Base-by-base conservation (phyloP, 345 rosid genomes). In the Jatropha curcas region DNA sequence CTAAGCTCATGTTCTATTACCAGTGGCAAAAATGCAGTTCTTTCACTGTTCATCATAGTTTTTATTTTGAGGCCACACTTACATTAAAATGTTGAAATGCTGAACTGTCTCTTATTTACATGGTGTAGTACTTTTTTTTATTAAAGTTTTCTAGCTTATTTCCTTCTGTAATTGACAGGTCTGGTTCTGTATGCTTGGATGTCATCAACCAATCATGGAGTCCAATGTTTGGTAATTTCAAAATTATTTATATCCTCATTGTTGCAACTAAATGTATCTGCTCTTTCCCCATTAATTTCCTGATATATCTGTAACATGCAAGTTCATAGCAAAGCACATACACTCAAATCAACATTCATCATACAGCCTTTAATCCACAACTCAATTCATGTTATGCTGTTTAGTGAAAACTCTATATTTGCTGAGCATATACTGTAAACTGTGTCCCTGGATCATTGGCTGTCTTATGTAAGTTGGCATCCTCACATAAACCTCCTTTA, bases 131-230 rank as follows among this genome's bases (percentile, higher is more conserved):
- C 33, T 63, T 16, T 28, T 65, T n/a, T 25, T 34, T 57, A 20
- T 35, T 48, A 31, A 16, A 58, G 16, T n/a, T 28, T 35, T 14
- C 20, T 68, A 28, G 53, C 50, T 24, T 35, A 20, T 50, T 68
- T 61, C 27, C 46, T 58, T 60, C 10, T 13, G 51, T 59, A 41
- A 73, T 57, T 78, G 61, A 53, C 71, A 82, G 82, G 75, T 82
- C 85, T 28, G 85, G 85, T 65, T 82, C 80, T 65, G 85, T 82
- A 22, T 82, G 82, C 77, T 71, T 77, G 71, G 80, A 77, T 71
- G 80, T 71, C 43, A 77, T 77, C 72, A 77, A 78, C 73, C 80
- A 78, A 61, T 74, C 82, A 46, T 82, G 85, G 85, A 82, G 82
- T 31, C 85, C 85, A 65, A 82, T 82, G 82, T 82, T 78, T 25